A percentile compares a stretch with the other conserved stretches of the same genome.
phyloP scores from a whole-genome alignment of 495 filamentous ascomycete species.

The Aspergillus olivimuriae region DNA sequence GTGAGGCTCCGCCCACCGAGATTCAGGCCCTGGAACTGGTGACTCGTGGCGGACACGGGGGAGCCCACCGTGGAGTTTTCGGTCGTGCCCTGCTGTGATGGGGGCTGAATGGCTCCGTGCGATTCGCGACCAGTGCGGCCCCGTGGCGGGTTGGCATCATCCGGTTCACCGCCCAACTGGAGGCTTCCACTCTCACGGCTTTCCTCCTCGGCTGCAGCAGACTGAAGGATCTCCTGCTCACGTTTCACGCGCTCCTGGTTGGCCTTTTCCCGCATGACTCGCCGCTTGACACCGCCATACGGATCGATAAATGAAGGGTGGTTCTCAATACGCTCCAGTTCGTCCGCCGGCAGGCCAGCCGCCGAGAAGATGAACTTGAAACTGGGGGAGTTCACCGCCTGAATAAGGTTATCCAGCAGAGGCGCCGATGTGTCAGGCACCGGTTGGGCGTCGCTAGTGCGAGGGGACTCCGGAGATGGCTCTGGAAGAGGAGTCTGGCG shows the following conservation, averaged over 20 bases:
- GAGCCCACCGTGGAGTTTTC: slow-evolving; percentile 38
- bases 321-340: slow-evolving; percentile 48
- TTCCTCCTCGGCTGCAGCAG: slow-evolving; percentile 47
- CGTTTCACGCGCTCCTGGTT: slow-evolving; percentile 58
- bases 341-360: slow-evolving; percentile 44
- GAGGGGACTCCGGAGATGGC: slow-evolving; percentile 17
- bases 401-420: slow-evolving; percentile 42
- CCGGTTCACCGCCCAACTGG: slow-evolving; percentile 85
- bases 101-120: slow-evolving; percentile 61
- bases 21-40: slow-evolving; percentile 49
- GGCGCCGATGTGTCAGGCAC: slow-evolving; percentile 25
- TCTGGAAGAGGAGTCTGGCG: slow-evolving; percentile 20
- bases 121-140: slow-evolving; percentile 44
- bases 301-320: slow-evolving; percentile 77
- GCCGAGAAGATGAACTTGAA: slow-evolving; percentile 58
- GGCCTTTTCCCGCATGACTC: slow-evolving; percentile 59
- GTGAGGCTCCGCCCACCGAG: slow-evolving; percentile 67
- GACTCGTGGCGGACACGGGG: slow-evolving; percentile 41
- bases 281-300: slow-evolving; percentile 68
- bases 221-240: slow-evolving; percentile 52
- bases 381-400: slow-evolving; percentile 48
- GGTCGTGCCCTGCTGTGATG: slow-evolving; percentile 59
- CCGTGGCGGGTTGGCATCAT: slow-evolving; percentile 52
- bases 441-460: slow-evolving; percentile 12
- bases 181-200: slow-evolving; percentile 74